Conservation (phyloP, 495 filamentous ascomycete species). For the Daldinia vernicosa region DNA sequence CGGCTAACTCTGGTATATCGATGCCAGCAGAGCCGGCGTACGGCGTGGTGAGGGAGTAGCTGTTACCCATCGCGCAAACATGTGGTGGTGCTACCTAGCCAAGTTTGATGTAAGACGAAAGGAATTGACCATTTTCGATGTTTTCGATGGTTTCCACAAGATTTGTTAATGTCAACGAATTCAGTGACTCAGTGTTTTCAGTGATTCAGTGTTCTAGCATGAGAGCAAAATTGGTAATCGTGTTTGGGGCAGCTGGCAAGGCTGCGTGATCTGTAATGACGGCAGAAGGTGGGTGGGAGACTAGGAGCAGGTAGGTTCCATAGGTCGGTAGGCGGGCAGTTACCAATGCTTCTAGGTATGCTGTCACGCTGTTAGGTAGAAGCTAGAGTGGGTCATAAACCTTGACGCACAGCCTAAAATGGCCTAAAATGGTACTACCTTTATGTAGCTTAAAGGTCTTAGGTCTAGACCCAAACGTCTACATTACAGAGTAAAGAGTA, state of each 20-base stretch:
- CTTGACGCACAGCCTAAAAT: neutral
- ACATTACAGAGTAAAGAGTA: neutral
- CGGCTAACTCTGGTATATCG: conserved; percentile 89
- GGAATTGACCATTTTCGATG: conserved; percentile 32
- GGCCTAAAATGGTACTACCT: conserved; percentile 4
- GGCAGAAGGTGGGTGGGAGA: neutral
- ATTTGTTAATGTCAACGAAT: neutral
- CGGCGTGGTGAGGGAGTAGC: conserved; percentile 89
- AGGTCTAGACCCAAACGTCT: too few species aligned
- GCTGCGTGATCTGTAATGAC: conserved; percentile 33
- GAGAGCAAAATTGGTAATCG: neutral
- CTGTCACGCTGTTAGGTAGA: too few species aligned
- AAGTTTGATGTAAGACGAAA: conserved; percentile 25
- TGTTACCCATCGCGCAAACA: conserved; percentile 83
- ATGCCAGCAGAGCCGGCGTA: conserved; percentile 91
- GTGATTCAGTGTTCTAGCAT: too few species aligned
- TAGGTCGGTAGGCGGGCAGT: neutral
- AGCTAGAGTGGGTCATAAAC: neutral
- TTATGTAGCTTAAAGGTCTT: neutral
- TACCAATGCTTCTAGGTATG: neutral
- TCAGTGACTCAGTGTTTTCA: too few species aligned
- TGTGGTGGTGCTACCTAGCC: conserved; percentile 45
- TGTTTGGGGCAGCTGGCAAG: conserved; percentile 6
- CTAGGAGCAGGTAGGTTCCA: neutral
- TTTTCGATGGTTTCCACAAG: conserved; percentile 27